Percentiles rank a stretch among this genome's conserved stretches.
Conservation (phyloP, 176 grass and related monocot species). For the Carex parvula region DNA sequence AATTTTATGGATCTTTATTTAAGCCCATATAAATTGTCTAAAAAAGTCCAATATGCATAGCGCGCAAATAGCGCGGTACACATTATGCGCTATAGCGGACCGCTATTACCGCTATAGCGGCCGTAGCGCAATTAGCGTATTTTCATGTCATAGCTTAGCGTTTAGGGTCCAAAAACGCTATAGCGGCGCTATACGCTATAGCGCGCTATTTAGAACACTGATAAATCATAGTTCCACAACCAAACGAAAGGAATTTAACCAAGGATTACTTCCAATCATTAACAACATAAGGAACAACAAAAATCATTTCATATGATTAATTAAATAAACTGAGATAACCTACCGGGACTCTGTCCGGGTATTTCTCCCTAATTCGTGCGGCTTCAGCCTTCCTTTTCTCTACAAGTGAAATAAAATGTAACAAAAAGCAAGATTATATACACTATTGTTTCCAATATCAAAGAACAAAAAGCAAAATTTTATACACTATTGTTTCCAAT, state of each 20-base stretch:
- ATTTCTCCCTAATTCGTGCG: slow-evolving; percentile 28
- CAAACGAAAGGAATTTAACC: background rate
- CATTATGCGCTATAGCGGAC: too few relatives aligned
- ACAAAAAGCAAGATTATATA: slow-evolving; percentile 2
- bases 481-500: background rate
- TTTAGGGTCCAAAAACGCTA: too few relatives aligned
- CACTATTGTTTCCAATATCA: background rate
- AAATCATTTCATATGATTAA: background rate
- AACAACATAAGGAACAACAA: background rate
- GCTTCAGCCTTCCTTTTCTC: slow-evolving; percentile 36
- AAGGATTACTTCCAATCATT: background rate
- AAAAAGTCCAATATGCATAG: too few relatives aligned
- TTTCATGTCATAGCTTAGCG: too few relatives aligned
- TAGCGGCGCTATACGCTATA: too few relatives aligned
- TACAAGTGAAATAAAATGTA: background rate
- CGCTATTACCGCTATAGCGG: too few relatives aligned
- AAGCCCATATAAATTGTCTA: too few relatives aligned
- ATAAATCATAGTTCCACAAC: background rate
- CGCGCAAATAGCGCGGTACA: too few relatives aligned
- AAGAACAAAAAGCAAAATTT: background rate
- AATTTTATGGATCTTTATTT: too few relatives aligned
- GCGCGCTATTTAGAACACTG: too few relatives aligned
- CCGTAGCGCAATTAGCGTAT: too few relatives aligned
- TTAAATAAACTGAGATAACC: background rate
- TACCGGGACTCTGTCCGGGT: slow-evolving; percentile 40